Evolutionary conservation across 2,329 filamentous ascomycete genomes (phyloP), one percentile per base, ranked within the genome.

Genomic region (Monosporascus ibericus): DNA sequence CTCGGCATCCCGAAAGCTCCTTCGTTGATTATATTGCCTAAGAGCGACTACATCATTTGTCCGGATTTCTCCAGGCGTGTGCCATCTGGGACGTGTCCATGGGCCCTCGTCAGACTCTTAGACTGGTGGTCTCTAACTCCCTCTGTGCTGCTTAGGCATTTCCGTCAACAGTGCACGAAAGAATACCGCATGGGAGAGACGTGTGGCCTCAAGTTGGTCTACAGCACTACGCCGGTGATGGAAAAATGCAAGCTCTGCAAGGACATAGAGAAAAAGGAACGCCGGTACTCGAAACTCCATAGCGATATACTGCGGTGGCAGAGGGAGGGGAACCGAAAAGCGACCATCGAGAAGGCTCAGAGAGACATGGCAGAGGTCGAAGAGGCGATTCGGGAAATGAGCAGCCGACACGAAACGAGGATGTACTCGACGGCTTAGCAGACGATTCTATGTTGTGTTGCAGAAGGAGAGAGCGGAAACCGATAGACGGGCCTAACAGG

Each of bases 111-210:
- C 30, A 34, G 30, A 14, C 11, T 34, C 9, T 34, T 34, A 34
- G 30, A 34, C 30, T 34, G 5, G 30, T 14, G 38, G 17, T 40
- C 18, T 46, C 42, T 46, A 46, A 46, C 42, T 7, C 42, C 42
- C 24, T 17, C 25, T 27, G 14, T 46, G 34, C 17, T 18, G 24
- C 42, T 15, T 27, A 46, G 42, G 60, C 87, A 87, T 74, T 96
- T 96, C 77, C 85, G 88, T 60, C 83, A 92, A 71, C 92, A 95
- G 69, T 97, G 92, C 80, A 86, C 88, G 71, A 91, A 90, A 72
- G 92, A 96, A 71, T 95, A 95, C 75, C 88, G 92, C 60, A 96
- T 89, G 60, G 92, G 92, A 65, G 92, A 97, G 78, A 96, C 92
- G 38, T 97, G 92, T 73, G 92, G 92, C 56, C 86, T 96, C 75